Conservation (phyloP, 2,329 filamentous ascomycete species). For the Fusarium sp. region DNA sequence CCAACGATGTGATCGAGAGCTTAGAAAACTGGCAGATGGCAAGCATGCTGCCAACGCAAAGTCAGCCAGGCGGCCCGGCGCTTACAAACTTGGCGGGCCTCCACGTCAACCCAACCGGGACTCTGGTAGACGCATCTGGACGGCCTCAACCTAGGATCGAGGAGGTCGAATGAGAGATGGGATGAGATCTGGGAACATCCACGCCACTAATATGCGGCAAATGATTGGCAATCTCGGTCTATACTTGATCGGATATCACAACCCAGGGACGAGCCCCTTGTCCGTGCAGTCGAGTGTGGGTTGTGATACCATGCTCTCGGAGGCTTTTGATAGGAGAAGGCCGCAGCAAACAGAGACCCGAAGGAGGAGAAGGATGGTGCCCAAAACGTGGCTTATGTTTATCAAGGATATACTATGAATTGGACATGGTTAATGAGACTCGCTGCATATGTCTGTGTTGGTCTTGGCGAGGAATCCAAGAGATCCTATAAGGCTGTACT, state of each 20-base stretch:
- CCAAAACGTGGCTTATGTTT: not conserved
- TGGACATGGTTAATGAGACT: not conserved
- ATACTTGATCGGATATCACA: slow-evolving; percentile 34
- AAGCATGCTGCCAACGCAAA: slow-evolving; percentile 56
- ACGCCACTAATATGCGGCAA: slow-evolving; percentile 31
- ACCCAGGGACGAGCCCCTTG: slow-evolving; percentile 25
- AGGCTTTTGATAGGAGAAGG: slow-evolving; percentile 1
- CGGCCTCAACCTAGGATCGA: slow-evolving; percentile 63
- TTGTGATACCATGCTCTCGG: slow-evolving; percentile 27
- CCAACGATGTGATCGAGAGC: slow-evolving; percentile 74
- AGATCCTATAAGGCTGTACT: not conserved
- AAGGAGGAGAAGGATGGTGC: not conserved
- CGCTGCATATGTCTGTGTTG: not conserved
- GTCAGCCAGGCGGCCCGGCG: slow-evolving; percentile 30
- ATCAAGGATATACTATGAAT: not conserved
- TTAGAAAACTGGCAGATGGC: slow-evolving; percentile 72
- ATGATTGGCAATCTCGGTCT: slow-evolving; percentile 43
- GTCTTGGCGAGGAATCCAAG: not conserved
- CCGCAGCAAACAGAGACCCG: not conserved
- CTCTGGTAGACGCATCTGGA: slow-evolving; percentile 40
- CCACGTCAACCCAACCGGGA: slow-evolving; percentile 49
- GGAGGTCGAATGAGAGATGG: slow-evolving; percentile 67
- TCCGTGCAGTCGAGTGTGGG: slow-evolving; percentile 24
- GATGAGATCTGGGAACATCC: slow-evolving; percentile 23
- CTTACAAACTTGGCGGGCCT: slow-evolving; percentile 54